Conservation (phyloP, 2,329 filamentous ascomycete genomes). For the Torrubiellomyces zombiae region DNA sequence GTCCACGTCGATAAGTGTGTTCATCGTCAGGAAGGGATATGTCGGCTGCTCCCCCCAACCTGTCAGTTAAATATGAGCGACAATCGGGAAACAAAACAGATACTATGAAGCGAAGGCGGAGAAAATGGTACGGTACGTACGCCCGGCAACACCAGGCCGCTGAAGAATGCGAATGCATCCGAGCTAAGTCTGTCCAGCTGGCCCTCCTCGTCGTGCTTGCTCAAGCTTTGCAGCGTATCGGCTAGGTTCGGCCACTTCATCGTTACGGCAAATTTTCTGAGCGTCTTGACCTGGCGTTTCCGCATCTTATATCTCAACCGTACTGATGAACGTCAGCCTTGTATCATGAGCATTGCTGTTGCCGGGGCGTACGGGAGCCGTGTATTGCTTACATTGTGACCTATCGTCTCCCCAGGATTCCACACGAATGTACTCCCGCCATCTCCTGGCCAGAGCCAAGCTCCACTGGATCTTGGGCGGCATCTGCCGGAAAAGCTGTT, state of each 20-base stretch:
- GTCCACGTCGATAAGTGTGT: constrained; percentile 59
- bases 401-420: too few relatives aligned
- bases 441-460: constrained; percentile 54
- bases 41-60: constrained; percentile 23
- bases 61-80: constrained; percentile 4
- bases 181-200: constrained; percentile 45
- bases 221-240: constrained; percentile 45
- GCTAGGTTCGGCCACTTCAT: constrained; percentile 65
- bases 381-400: too few relatives aligned
- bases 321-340: too few relatives aligned
- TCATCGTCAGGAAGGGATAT: constrained; percentile 63
- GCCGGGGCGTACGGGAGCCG: too few relatives aligned
- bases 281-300: constrained; percentile 49
- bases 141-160: constrained; percentile 55
- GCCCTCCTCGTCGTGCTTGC: constrained; percentile 40
- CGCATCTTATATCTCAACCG: constrained; percentile 48
- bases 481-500: constrained; percentile 45
- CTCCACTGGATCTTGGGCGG: constrained; percentile 59
- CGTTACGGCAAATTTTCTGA: constrained; percentile 50
- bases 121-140: constrained; percentile 20
- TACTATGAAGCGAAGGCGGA: not conserved
- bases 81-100: not conserved
- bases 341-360: too few relatives aligned
- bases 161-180: constrained; percentile 64
- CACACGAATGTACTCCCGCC: constrained; percentile 56